These are phyloP conservation scores for Trichosanthes cucumerina DNA, from an alignment of 306 rosid genomes.

Conservation along the genomic window DNA sequence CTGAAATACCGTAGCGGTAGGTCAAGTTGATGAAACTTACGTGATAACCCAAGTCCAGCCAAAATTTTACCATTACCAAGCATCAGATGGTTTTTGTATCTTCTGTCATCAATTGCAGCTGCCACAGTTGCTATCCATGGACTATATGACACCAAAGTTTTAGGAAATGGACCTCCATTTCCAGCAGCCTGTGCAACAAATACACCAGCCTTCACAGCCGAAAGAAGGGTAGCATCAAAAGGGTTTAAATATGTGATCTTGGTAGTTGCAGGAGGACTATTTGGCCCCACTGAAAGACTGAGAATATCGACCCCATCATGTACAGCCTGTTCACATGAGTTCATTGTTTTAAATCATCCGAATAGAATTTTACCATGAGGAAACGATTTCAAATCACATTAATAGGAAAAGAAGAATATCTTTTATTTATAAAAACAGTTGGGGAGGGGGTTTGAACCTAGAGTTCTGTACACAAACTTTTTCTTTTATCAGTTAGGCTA, in stretches of 20 bases:
- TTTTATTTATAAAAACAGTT: neutral
- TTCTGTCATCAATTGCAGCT: constrained; percentile 97
- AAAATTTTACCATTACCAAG: constrained; percentile 90
- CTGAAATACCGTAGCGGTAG: neutral
- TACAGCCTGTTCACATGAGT: constrained; percentile 66
- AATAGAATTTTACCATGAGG: neutral
- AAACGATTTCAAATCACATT: neutral
- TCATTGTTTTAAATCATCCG: neutral
- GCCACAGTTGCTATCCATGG: constrained; percentile 96
- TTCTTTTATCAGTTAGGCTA: neutral
- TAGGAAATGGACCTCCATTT: constrained; percentile 98
- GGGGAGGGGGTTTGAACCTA: neutral
- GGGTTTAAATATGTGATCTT: constrained; percentile 85
- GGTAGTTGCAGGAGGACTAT: constrained; percentile 85
- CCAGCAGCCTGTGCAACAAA: constrained; percentile 99
- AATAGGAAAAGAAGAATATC: neutral
- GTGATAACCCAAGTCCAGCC: constrained; percentile 92
- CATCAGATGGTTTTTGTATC: constrained; percentile 87
- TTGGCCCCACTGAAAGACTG: constrained; percentile 98
- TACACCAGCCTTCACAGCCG: constrained; percentile 99
- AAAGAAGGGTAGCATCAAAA: constrained; percentile 97
- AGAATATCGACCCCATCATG: constrained; percentile 97
- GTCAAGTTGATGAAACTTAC: constrained; percentile 39
- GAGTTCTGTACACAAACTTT: neutral
- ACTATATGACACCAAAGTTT: constrained; percentile 93